phyloP scores from a whole-genome alignment of 805 yeast genomes.

The Starmerella floricola region DNA sequence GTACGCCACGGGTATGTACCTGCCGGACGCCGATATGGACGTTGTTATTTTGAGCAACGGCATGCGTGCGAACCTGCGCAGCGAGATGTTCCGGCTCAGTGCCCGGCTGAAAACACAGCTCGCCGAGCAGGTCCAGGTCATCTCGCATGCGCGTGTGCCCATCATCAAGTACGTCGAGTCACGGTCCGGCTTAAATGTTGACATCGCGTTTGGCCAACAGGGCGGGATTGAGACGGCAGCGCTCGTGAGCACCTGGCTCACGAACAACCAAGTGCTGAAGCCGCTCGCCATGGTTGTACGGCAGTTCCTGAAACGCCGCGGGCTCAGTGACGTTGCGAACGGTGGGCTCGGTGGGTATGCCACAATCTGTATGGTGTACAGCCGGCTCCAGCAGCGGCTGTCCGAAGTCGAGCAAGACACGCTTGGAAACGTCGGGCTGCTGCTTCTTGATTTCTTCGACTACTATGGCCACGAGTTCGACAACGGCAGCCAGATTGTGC shows the following conservation, averaged over 20 bases:
- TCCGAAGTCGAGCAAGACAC: constrained; percentile 27
- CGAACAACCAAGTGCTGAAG: constrained; percentile 61
- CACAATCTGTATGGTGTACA: constrained; percentile 89
- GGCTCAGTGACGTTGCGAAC: constrained; percentile 70
- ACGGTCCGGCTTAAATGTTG: constrained; percentile 58
- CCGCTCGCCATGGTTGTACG: constrained; percentile 73
- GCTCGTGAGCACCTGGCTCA: constrained; percentile 62
- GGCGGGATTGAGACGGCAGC: constrained; percentile 77
- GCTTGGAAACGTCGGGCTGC: constrained; percentile 66
- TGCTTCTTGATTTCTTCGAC: constrained; percentile 84
- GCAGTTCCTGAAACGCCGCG: constrained; percentile 69
- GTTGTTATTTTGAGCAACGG: constrained; percentile 50
- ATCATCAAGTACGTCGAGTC: constrained; percentile 83
- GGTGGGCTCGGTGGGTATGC: constrained; percentile 96
- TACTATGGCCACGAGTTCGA: constrained; percentile 83
- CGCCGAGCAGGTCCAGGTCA: constrained; percentile 64
- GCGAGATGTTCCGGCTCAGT: constrained; percentile 60
- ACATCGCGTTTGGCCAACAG: constrained; percentile 75
- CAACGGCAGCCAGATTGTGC: constrained; percentile 64
- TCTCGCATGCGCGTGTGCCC: constrained; percentile 86
- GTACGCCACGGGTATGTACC: constrained; percentile 78
- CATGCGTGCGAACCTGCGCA: constrained; percentile 37
- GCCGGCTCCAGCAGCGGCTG: constrained; percentile 32
- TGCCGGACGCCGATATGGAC: constrained; percentile 94
- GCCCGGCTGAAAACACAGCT: constrained; percentile 51